Evolutionary conservation across 2,329 filamentous ascomycete genomes (phyloP).

Genomic region (Fusarium sp.): DNA sequence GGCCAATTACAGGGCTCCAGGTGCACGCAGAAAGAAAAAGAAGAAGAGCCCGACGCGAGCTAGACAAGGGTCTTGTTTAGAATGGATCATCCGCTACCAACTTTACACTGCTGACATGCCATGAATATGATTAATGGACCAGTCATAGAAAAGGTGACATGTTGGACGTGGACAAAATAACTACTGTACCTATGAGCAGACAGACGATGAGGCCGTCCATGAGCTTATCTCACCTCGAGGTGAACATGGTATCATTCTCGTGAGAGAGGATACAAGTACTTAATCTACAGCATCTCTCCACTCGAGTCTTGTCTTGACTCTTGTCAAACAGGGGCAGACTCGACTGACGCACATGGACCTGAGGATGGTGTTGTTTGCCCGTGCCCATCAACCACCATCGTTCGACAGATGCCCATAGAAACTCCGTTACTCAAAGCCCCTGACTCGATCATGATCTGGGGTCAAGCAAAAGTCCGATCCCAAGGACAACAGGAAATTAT

Average conservation of each 20-base stretch:
- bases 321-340: neutral
- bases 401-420: constrained; percentile 8
- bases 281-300: neutral
- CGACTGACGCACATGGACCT: constrained; percentile 10
- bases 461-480: neutral
- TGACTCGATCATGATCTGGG: neutral
- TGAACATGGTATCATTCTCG: neutral
- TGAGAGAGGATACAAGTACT: constrained; percentile 4
- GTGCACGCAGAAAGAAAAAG: constrained; percentile 6
- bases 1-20: constrained; percentile 4
- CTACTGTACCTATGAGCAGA: neutral
- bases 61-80: constrained; percentile 10
- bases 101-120: constrained; percentile 18
- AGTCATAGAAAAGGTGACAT: constrained; percentile 8
- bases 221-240: neutral
- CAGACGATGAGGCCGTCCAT: neutral
- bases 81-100: constrained; percentile 19
- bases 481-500: neutral
- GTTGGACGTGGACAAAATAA: constrained; percentile 3
- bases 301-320: neutral
- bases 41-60: constrained; percentile 1
- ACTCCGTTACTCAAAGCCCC: neutral
- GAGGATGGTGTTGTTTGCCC: constrained; percentile 36
- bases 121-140: constrained; percentile 7
- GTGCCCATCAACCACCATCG: constrained; percentile 26